Conservation (phyloP, 495 filamentous ascomycete species). For the Penicillium ochrochloron region DNA sequence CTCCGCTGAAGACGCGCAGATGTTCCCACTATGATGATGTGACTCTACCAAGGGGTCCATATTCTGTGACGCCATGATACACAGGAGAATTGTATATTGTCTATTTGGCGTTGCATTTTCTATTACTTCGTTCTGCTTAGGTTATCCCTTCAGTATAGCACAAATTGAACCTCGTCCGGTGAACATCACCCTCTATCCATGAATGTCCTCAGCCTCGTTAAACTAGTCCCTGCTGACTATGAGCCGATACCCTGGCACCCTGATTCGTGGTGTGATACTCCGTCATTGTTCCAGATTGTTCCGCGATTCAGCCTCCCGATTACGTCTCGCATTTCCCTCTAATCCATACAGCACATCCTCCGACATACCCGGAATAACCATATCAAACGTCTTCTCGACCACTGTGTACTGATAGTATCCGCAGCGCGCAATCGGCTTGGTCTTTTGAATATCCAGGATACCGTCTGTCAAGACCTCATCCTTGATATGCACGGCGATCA, state of each 20-base stretch:
- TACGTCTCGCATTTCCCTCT: slow-evolving; percentile 29
- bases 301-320: slow-evolving; percentile 21
- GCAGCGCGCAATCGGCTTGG: slow-evolving; percentile 60
- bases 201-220: background rate
- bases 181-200: background rate
- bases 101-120: too few species aligned
- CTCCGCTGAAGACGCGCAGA: background rate
- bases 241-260: background rate
- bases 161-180: background rate
- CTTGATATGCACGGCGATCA: slow-evolving; percentile 59
- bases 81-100: too few species aligned
- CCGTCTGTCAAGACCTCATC: slow-evolving; percentile 56
- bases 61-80: too few species aligned
- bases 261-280: background rate
- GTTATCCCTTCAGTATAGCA: too few species aligned
- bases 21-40: background rate
- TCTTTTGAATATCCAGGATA: slow-evolving; percentile 57
- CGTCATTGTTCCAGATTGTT: slow-evolving; percentile 7
- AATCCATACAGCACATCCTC: slow-evolving; percentile 40
- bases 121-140: too few species aligned
- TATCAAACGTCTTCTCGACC: slow-evolving; percentile 56
- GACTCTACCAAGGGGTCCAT: too few species aligned
- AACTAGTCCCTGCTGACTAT: background rate
- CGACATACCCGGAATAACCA: slow-evolving; percentile 49
- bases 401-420: slow-evolving; percentile 63